Evolutionary conservation across 176 grass and related monocot species (phyloP), one percentile per base, ranked within the genome.

Genomic region (Oryza coarctata): DNA sequence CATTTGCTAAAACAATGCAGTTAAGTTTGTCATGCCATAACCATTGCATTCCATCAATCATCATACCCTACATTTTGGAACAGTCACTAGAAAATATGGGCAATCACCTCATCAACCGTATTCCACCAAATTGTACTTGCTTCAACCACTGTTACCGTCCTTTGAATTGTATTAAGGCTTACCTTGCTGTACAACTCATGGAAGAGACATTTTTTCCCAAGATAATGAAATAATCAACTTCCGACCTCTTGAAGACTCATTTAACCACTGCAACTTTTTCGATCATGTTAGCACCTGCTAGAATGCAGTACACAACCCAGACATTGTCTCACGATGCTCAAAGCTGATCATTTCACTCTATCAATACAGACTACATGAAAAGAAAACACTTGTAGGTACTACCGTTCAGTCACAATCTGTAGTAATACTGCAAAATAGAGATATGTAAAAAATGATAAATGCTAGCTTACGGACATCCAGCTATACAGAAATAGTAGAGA

Each of bases 11-110:
- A 35, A 63, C 27, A 31, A 3, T 68, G 9, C 13, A 31, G 47
- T 66, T 75, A 77, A 31, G 63, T 60, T 84, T 30, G 12, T 60
- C 82, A 85, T 78, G 35, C 14, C 31, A 26, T 25, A 9, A 22
- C 39, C 47, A 12, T 27, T n/a, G 30, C 47, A 75, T 38, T 30
- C 41, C 77, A 32, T n/a, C n/a, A n/a, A n/a, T n/a, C n/a, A n/a
- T 25, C 12, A 22, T 22, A 20, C 18, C 76, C 15, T 28, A 61
- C 35, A 36, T 29, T 25, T 47, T 60, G 49, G 38, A 1, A 30
- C 22, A 4, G 41, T 17, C 11, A 68, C 43, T 22, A 55, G 18
- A 55, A 2, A 55, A 80, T 6, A 39, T 17, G 4, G 11, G 25
- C 35, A 23, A 5, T 14, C 67, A 7, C 3, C 41, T 6, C 38